These are phyloP conservation scores for Forsythia suspensa DNA, from an alignment of 257 asterid genomes.

Conservation along the genomic window DNA sequence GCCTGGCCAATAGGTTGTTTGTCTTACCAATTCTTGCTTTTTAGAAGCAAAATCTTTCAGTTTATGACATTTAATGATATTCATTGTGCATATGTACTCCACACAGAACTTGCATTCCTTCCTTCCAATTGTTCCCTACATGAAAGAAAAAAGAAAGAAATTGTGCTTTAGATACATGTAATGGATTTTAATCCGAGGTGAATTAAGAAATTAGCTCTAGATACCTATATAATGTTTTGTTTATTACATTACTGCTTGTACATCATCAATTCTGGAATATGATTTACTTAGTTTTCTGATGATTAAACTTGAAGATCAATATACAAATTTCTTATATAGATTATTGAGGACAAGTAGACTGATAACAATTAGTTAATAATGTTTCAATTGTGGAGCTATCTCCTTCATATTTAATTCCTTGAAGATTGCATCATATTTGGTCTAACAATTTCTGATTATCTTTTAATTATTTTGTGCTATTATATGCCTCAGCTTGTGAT, in stretches of 20 bases:
- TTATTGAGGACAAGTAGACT: background rate
- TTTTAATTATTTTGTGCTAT: constrained; percentile 5
- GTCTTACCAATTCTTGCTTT: background rate
- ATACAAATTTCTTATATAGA: background rate
- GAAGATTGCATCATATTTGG: constrained; percentile 4
- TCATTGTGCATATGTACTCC: background rate
- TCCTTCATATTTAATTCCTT: constrained; percentile 9
- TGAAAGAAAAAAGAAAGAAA: background rate
- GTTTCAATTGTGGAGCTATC: background rate
- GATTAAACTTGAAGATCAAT: background rate
- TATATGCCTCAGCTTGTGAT: constrained; percentile 52
- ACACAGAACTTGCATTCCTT: background rate
- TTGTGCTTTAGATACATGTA: background rate
- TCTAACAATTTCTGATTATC: background rate
- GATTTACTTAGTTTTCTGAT: constrained; percentile 7
- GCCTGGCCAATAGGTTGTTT: background rate
- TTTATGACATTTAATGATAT: background rate
- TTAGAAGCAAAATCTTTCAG: background rate
- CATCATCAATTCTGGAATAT: background rate
- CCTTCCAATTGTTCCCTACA: background rate
- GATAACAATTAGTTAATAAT: background rate
- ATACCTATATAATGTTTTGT: background rate
- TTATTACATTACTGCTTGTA: background rate
- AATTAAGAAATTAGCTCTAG: background rate
- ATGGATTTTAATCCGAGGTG: background rate